Evolutionary conservation across 805 yeast species (phyloP), one percentile per base, ranked within the genome.

Genomic region (Starmerella sirachaensis): DNA sequence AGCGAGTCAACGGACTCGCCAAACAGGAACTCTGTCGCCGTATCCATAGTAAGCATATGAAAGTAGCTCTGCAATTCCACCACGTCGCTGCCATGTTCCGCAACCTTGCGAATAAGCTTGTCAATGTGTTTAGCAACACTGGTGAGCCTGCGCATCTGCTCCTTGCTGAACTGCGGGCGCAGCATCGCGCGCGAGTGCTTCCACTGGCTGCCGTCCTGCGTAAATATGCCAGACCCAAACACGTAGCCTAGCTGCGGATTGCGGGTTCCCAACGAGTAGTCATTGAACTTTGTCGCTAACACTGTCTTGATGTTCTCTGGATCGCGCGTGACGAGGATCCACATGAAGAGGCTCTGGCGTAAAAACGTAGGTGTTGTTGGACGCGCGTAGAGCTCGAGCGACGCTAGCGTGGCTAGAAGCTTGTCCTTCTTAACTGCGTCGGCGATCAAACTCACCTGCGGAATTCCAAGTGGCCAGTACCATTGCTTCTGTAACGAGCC

Each of bases 141-240:
- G 12, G 43, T 46, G 1, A 58, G 45, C 20, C 54, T 56, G 17
- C 54, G 45, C 16, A 59, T 52, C 48, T 58, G 61, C 26, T 53
- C 55, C 5, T 56, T 46, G 29, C 52, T 37, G 46, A 60, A 60
- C 45, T 57, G 60, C 8, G 64, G 64, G 23, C 63, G 51, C 32
- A 60, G 49, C 51, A 59, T 40, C 5, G 58, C 54, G 14, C 64
- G 48, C 19, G 62, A 54, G 37, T 59, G 62, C 33, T 53, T 51
- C 64, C 64, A 60, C 25, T 52, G 53, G 30, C 48, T 48, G 24
- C 61, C 61, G 31, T 53, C 54, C 21, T 55, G 49, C 7, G 62
- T 59, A 47, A 60, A 60, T 29, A 60, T 59, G 5, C 64, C 63
- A 25, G 49, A 44, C 9, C 63, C 63, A 12, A 60, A 44, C 22